Base-by-base conservation (phyloP, 2,329 filamentous ascomycete species). In the Remersonia thermophila region DNA sequence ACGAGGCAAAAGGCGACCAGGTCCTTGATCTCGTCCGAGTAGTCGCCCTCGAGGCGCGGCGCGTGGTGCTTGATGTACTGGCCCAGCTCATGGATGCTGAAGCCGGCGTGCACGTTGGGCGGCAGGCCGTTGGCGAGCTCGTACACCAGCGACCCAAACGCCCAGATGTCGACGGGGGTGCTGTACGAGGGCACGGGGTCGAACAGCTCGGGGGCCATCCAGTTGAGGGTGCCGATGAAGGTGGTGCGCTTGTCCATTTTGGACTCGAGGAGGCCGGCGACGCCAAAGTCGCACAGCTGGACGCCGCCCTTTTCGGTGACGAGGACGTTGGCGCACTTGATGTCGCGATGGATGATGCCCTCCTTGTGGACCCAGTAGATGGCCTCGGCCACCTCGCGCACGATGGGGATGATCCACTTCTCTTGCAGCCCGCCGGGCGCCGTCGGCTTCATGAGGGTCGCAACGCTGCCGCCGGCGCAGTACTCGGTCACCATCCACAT, bases 401-500 rank as follows among this genome's bases (percentile, higher is more conserved):
- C 51, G 40, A 81, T 80, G 3, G 77, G 71, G 11, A 78, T 71
- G 38, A 81, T 79, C 69, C 73, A 80, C 53, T 75, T 79, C 60
- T 82, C 77, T 48, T 74, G 69, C n/a, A 82, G 58, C 2, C 77
- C 76, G 2, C 71, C 71, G 4, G 49, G 49, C 3, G 49, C 49
- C 1, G 73, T 80, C n/a, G 78, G 75, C 52, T 71, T 73, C 75
- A 79, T 78, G 40, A 72, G 69, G 42, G 70, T 87, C 46, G 72
- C 79, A 55, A 93, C 79, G 55, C 83, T 91, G 33, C 84, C 84
- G 43, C 84, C 84, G 5, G 80, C 82, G 49, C 83, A 87, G 56
- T 87, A 86, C 59, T 91, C 83, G 40, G 81, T 87, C 38, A 91
- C 75, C 63, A 91, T 83, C 84, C 84, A 93, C 62, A 93, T 78